Evolutionary conservation across 169 alveolate genomes (phyloP).

Genomic region (Plasmodium falciparum): DNA sequence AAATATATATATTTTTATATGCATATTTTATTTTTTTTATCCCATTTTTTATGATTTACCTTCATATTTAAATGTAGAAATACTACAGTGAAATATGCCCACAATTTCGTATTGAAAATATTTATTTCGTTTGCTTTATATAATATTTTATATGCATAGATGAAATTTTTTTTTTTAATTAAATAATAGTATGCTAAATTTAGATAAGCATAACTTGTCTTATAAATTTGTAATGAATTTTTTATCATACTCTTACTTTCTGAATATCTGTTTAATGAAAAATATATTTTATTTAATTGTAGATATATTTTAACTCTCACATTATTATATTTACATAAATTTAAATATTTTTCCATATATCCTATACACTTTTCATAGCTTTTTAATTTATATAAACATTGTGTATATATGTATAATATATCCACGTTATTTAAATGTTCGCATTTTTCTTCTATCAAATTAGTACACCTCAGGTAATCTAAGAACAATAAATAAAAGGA

Average conservation of each 20-base stretch:
- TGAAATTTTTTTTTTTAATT: conserved; percentile 24
- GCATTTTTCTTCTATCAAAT: conserved; percentile 27
- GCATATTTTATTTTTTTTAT: background rate
- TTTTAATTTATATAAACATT: conserved; percentile 25
- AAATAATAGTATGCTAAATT: conserved; percentile 32
- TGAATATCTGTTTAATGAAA: conserved; percentile 20
- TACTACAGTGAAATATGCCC: conserved; percentile 40
- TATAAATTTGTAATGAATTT: conserved; percentile 20
- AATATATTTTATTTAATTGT: conserved; percentile 29
- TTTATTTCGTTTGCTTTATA: conserved; percentile 62
- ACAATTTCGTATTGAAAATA: conserved; percentile 27
- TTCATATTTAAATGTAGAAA: conserved; percentile 48
- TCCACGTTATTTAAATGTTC: conserved; percentile 43
- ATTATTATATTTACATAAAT: conserved; percentile 13
- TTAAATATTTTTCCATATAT: conserved; percentile 6
- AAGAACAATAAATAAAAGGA: background rate
- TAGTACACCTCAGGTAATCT: conserved; percentile 40
- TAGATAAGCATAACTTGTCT: conserved; percentile 57
- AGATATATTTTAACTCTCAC: conserved; percentile 28
- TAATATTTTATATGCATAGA: conserved; percentile 32
- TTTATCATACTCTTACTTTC: conserved; percentile 23
- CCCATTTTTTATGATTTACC: conserved; percentile 5
- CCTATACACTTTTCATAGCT: conserved; percentile 16
- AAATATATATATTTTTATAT: background rate
- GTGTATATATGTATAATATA: conserved; percentile 33